Evolutionary conservation across 2,329 filamentous ascomycete genomes (phyloP).

Genomic region (Curvularia hawaiiensis): DNA sequence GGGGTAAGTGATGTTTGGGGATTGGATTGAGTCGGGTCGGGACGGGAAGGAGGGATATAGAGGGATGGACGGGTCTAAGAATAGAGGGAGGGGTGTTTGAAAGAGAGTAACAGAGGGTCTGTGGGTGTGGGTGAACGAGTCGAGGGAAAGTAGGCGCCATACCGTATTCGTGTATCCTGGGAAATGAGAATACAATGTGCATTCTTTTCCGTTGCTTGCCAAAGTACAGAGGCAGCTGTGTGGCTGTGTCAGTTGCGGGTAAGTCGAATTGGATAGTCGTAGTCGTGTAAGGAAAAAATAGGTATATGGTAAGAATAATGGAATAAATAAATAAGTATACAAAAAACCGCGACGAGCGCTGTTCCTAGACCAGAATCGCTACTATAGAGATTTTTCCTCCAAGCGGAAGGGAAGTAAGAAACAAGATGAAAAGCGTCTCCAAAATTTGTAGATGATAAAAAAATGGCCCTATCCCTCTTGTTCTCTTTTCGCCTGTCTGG

Average conservation of each 20-base stretch:
- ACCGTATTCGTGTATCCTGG: neutral
- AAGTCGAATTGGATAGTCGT: neutral
- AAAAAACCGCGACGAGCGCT: neutral
- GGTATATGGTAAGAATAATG: neutral
- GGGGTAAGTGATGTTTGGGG: neutral
- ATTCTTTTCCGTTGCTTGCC: neutral
- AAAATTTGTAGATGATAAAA: neutral
- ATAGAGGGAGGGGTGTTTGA: neutral
- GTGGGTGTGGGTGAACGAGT: neutral
- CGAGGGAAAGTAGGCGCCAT: neutral
- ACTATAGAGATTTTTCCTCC: neutral
- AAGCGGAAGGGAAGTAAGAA: neutral
- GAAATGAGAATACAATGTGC: neutral
- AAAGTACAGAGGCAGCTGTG: neutral
- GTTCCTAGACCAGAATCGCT: neutral
- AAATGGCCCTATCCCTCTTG: neutral
- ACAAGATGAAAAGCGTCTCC: neutral
- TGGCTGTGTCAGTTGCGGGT: neutral
- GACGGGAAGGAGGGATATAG: neutral
- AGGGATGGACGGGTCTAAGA: neutral
- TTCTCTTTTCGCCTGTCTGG: neutral
- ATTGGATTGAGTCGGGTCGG: neutral
- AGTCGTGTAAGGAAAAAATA: neutral
- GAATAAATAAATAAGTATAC: neutral
- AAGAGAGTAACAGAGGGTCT: neutral